Evolutionary conservation across 345 rosid species (phyloP).

Genomic region (Eucalyptus cladocalyx): DNA sequence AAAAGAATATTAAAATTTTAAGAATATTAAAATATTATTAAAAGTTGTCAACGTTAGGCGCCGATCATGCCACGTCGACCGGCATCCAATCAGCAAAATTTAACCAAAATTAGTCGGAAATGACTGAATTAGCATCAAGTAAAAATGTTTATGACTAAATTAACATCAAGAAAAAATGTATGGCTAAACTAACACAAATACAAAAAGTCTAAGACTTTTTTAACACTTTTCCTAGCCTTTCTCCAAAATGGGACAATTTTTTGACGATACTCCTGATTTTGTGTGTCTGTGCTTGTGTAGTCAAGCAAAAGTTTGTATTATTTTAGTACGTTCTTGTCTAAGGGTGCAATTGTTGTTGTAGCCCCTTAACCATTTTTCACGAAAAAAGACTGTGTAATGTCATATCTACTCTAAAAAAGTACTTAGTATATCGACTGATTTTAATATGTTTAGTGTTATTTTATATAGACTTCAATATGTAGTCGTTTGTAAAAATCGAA

Average conservation of each 20-base stretch:
- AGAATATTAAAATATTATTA: too few species aligned
- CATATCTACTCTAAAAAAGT: background rate
- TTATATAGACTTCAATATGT: background rate
- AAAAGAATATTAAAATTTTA: too few species aligned
- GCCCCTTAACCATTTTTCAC: background rate
- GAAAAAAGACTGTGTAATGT: background rate
- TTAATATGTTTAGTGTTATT: background rate
- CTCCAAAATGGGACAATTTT: background rate
- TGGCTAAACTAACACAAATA: rapidly evolving
- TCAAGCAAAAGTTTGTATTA: background rate
- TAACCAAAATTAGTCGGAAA: rapidly evolving
- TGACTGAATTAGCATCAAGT: rapidly evolving
- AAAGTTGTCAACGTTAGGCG: rapidly evolving
- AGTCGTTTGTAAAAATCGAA: background rate
- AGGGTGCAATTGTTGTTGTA: background rate
- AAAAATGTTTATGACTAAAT: rapidly evolving
- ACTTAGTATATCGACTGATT: background rate
- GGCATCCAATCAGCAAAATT: rapidly evolving
- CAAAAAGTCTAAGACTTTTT: too few species aligned
- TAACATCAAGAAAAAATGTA: rapidly evolving
- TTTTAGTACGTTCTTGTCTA: background rate
- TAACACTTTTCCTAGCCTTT: background rate
- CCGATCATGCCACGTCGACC: rapidly evolving
- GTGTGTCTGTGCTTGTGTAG: background rate
- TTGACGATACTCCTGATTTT: background rate